Conservation (phyloP, 2,329 filamentous ascomycete species). For the Plectosphaerella plurivora region DNA sequence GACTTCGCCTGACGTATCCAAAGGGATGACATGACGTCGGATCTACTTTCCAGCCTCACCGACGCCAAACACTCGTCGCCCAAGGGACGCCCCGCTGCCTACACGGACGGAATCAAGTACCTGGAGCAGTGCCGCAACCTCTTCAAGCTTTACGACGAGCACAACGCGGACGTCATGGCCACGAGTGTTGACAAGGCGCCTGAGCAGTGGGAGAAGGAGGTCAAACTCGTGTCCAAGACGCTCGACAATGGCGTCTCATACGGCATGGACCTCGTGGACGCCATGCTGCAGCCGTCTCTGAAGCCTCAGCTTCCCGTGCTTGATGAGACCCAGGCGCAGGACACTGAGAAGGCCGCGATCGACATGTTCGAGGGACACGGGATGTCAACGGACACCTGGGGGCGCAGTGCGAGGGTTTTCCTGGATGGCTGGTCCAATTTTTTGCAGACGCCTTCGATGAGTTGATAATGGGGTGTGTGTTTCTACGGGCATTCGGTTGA, state of each 20-base stretch:
- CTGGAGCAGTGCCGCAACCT: neutral
- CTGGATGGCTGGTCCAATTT: neutral
- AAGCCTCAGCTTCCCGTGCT: neutral
- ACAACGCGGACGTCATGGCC: neutral
- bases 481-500: neutral
- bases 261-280: conserved; percentile 17
- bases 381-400: conserved; percentile 23
- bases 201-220: conserved; percentile 25
- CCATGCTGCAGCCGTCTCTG: conserved; percentile 19
- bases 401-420: conserved; percentile 5
- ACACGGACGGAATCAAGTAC: neutral
- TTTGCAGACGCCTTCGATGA: conserved; percentile 18
- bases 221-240: conserved; percentile 20
- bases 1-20: neutral
- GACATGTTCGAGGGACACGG: conserved; percentile 23
- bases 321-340: conserved; percentile 10
- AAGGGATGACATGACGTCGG: neutral
- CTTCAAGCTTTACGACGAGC: neutral
- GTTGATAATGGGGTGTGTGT: neutral
- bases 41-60: neutral
- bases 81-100: neutral
- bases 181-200: neutral
- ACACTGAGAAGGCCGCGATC: conserved; percentile 26
- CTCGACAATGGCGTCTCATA: conserved; percentile 18
- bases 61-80: neutral